These are phyloP conservation scores for Rhizopogon salebrosus DNA, from an alignment of 768 basidiomycete genomes.

Conservation along the genomic window DNA sequence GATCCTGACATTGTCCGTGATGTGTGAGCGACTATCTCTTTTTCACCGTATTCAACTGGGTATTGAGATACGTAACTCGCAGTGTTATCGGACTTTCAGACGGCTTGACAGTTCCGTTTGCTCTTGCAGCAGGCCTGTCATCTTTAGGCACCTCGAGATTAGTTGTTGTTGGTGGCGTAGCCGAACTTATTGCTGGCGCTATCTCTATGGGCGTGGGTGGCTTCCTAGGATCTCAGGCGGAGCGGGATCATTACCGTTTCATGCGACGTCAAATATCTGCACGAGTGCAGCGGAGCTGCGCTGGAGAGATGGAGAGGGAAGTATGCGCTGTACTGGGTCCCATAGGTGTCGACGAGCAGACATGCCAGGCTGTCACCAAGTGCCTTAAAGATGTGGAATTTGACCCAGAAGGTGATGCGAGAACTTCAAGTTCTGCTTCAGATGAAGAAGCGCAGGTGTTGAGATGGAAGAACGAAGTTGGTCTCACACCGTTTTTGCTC, in stretches of 20 bases:
- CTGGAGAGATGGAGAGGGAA: slow-evolving; percentile 95
- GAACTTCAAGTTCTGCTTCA: slow-evolving; percentile 14
- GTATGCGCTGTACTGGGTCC: slow-evolving; percentile 84
- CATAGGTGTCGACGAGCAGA: slow-evolving; percentile 81
- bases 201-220: slow-evolving; percentile 99
- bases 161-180: slow-evolving; percentile 92
- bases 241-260: slow-evolving; percentile 91
- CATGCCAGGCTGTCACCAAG: slow-evolving; percentile 77
- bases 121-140: slow-evolving; percentile 83
- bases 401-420: slow-evolving; percentile 22
- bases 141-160: slow-evolving; percentile 85
- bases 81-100: slow-evolving; percentile 88
- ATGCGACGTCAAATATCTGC: slow-evolving; percentile 66
- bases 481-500: slow-evolving; percentile 88
- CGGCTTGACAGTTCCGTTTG: slow-evolving; percentile 89
- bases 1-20: slow-evolving; percentile 87
- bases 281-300: slow-evolving; percentile 82
- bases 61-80: slow-evolving; percentile 4
- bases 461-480: slow-evolving; percentile 73
- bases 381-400: slow-evolving; percentile 66
- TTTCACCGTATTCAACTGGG: not conserved
- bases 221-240: slow-evolving; percentile 94
- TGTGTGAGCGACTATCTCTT: slow-evolving; percentile 45
- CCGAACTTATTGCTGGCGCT: slow-evolving; percentile 94
- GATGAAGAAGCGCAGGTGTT: slow-evolving; percentile 57